Evolutionary conservation across 2,329 filamentous ascomycete species (phyloP).

Genomic region (Leptographium galeiforme): DNA sequence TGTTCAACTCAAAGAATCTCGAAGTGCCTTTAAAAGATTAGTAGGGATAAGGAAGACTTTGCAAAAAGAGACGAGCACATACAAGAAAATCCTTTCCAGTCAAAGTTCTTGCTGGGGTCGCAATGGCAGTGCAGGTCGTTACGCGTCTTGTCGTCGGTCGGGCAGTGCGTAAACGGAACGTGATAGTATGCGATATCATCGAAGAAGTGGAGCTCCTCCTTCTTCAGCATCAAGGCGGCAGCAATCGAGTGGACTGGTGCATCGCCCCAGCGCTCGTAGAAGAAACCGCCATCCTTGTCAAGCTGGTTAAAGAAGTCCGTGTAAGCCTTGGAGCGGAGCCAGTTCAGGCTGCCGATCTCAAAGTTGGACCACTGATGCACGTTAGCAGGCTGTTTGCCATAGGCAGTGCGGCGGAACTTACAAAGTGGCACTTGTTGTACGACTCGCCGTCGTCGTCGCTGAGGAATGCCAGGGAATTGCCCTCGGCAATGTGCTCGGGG

Average conservation of each 20-base stretch:
- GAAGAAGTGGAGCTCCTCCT: slow-evolving; percentile 96
- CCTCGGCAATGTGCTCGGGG: slow-evolving; percentile 73
- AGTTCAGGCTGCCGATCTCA: slow-evolving; percentile 85
- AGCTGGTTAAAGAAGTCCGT: slow-evolving; percentile 80
- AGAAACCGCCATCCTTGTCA: slow-evolving; percentile 89
- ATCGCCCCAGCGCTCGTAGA: slow-evolving; percentile 97
- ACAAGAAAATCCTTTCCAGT: slow-evolving; percentile 99
- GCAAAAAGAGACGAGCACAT: slow-evolving; percentile 26
- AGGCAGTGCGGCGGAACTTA: slow-evolving; percentile 32
- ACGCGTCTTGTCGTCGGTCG: slow-evolving; percentile 73
- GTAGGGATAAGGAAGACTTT: background rate
- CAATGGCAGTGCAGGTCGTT: slow-evolving; percentile 84
- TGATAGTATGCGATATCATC: slow-evolving; percentile 98
- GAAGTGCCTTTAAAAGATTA: slow-evolving; percentile 53
- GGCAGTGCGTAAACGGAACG: slow-evolving; percentile 95
- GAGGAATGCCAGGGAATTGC: slow-evolving; percentile 81
- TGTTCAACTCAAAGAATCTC: slow-evolving; percentile 73
- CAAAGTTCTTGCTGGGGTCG: slow-evolving; percentile 94
- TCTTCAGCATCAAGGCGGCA: slow-evolving; percentile 72
- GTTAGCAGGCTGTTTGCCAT: slow-evolving; percentile 12
- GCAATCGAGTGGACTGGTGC: slow-evolving; percentile 97
- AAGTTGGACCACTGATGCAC: slow-evolving; percentile 85
- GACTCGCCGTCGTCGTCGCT: slow-evolving; percentile 82
- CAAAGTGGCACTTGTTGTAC: slow-evolving; percentile 97
- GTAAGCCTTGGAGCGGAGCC: slow-evolving; percentile 83